phyloP scores from a whole-genome alignment of 2,329 filamentous ascomycete genomes.

The Fusarium drepaniforme region DNA sequence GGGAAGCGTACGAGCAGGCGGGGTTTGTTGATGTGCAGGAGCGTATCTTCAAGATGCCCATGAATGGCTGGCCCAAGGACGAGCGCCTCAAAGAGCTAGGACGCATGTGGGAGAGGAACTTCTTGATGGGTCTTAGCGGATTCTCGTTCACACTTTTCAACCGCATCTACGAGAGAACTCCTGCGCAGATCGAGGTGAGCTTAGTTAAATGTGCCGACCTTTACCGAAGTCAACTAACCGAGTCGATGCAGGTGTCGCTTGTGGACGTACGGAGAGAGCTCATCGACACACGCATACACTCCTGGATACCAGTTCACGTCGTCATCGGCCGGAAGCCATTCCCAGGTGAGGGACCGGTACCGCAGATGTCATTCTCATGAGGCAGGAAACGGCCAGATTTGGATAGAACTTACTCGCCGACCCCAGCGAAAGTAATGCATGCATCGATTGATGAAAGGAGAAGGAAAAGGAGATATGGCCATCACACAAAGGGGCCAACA shows the following conservation, averaged over 20 bases:
- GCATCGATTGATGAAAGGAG: not conserved
- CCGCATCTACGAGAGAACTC: slow-evolving; percentile 54
- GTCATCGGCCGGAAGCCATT: slow-evolving; percentile 65
- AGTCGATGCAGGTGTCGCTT: slow-evolving; percentile 56
- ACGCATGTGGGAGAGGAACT: slow-evolving; percentile 59
- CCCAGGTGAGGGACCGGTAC: slow-evolving; percentile 44
- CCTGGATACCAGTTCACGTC: slow-evolving; percentile 62
- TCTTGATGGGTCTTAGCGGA: slow-evolving; percentile 57
- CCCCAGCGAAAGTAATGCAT: not conserved
- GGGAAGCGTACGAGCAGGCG: slow-evolving; percentile 56
- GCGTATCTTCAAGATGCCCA: slow-evolving; percentile 64
- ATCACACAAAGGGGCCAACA: not conserved
- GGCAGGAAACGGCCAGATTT: not conserved
- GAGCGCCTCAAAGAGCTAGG: slow-evolving; percentile 58
- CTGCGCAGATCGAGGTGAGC: slow-evolving; percentile 63
- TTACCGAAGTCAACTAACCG: slow-evolving; percentile 21
- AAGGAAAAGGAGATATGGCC: not conserved
- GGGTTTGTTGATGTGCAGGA: slow-evolving; percentile 69
- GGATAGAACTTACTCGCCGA: not conserved
- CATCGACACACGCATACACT: slow-evolving; percentile 59
- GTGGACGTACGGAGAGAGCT: slow-evolving; percentile 63
- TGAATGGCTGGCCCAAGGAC: slow-evolving; percentile 66
- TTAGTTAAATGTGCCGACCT: not conserved
- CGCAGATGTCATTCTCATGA: slow-evolving; percentile 24
- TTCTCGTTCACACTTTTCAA: slow-evolving; percentile 57